Conservation (phyloP, 2,329 filamentous ascomycete genomes). For the Paecilomyces sp. region DNA sequence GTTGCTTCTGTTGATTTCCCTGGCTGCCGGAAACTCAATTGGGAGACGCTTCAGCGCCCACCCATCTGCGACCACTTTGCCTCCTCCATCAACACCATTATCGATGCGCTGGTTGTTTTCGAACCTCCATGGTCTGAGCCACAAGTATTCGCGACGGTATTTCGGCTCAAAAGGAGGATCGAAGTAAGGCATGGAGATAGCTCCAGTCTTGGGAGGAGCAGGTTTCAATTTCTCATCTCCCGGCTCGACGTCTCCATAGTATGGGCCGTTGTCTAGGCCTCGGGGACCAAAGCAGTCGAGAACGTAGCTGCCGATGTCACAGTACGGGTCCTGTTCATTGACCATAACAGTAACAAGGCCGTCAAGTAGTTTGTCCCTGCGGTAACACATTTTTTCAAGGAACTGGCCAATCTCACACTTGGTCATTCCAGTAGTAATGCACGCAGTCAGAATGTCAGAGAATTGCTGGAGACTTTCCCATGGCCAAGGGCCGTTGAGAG, state of each 20-base stretch:
- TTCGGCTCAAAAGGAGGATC: neutral
- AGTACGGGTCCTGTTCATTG: constrained; percentile 2
- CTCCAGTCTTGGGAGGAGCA: neutral
- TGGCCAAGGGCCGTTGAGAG: neutral
- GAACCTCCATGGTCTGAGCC: neutral
- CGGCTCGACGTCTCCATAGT: neutral
- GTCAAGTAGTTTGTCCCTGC: constrained; percentile 7
- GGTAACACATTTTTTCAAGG: constrained; percentile 4
- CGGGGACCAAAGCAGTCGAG: constrained; percentile 7
- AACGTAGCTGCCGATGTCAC: constrained; percentile 6
- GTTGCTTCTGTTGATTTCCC: neutral
- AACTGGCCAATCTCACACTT: constrained; percentile 8
- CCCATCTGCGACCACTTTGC: neutral
- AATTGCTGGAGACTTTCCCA: neutral
- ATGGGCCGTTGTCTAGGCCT: neutral
- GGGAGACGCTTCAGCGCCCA: neutral
- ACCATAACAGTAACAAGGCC: constrained; percentile 8
- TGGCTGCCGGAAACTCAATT: neutral
- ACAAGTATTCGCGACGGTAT: neutral
- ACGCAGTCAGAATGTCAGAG: neutral
- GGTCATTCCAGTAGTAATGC: constrained; percentile 4
- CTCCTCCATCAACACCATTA: neutral
- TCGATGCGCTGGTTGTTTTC: neutral
- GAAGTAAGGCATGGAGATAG: neutral
- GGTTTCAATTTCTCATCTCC: neutral